A percentile compares a stretch with the other conserved stretches of the same genome.
These are phyloP conservation scores for Aspergillus cristatus DNA, from an alignment of 495 filamentous ascomycete genomes.

Conservation along the genomic window DNA sequence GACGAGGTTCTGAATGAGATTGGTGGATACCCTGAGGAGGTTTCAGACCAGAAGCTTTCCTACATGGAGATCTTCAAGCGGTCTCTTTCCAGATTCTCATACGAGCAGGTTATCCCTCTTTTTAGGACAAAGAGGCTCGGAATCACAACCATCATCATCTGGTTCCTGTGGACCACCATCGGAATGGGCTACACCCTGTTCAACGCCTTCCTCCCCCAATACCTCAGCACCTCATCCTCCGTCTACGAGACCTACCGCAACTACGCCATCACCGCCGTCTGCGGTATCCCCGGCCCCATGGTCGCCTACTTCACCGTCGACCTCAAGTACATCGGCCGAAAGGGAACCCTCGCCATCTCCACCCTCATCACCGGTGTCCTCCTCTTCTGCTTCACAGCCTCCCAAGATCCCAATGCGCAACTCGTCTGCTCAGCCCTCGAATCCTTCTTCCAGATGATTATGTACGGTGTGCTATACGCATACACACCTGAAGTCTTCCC, in stretches of 20 bases:
- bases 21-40: slow-evolving; percentile 28
- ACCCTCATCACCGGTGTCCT: slow-evolving; percentile 43
- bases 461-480: slow-evolving; percentile 46
- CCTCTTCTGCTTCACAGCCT: slow-evolving; percentile 41
- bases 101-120: slow-evolving; percentile 36
- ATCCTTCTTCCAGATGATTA: slow-evolving; percentile 46
- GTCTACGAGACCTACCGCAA: slow-evolving; percentile 44
- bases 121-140: slow-evolving; percentile 37
- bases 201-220: slow-evolving; percentile 45
- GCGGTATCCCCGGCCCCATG: slow-evolving; percentile 44
- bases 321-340: slow-evolving; percentile 42
- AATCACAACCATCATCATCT: slow-evolving; percentile 26
- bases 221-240: slow-evolving; percentile 27
- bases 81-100: slow-evolving; percentile 38
- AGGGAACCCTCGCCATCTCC: slow-evolving; percentile 42
- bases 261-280: slow-evolving; percentile 43
- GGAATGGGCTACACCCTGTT: slow-evolving; percentile 43
- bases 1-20: slow-evolving; percentile 38
- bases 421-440: slow-evolving; percentile 39
- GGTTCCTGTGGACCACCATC: slow-evolving; percentile 40
- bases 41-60: slow-evolving; percentile 21
- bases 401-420: slow-evolving; percentile 31
- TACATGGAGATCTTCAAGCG: slow-evolving; percentile 33
- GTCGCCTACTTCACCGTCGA: slow-evolving; percentile 40
- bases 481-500: slow-evolving; percentile 52